A percentile compares a stretch with the other conserved stretches of the same genome.
Conservation (phyloP, 1,284 basidiomycete species). For the Tilletia caries region DNA sequence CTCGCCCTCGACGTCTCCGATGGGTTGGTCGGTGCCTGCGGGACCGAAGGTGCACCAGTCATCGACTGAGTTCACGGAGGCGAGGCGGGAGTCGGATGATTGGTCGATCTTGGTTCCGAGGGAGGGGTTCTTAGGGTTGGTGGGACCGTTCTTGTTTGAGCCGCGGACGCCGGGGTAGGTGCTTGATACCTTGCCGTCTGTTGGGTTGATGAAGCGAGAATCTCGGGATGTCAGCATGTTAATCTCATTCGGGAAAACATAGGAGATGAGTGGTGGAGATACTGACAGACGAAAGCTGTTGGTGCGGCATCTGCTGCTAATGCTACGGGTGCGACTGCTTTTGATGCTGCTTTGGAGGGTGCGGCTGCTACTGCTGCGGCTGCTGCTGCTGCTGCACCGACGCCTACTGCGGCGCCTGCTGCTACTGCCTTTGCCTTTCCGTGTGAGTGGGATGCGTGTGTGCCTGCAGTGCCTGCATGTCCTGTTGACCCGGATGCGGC, state of each 20-base stretch:
- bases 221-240: too few relatives aligned
- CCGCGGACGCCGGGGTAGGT: constrained; percentile 41
- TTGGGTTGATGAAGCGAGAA: not conserved
- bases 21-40: constrained; percentile 56
- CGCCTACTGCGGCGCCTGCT: not conserved
- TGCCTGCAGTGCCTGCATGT: too few relatives aligned
- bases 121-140: constrained; percentile 41
- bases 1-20: constrained; percentile 67
- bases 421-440: not conserved
- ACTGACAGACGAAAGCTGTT: not conserved
- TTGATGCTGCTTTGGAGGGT: not conserved
- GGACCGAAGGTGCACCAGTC: constrained; percentile 53
- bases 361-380: not conserved
- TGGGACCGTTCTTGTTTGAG: constrained; percentile 33
- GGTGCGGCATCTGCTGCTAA: not conserved
- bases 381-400: too few relatives aligned
- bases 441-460: too few relatives aligned
- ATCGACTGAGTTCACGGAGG: constrained; percentile 48
- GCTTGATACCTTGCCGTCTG: constrained; percentile 35
- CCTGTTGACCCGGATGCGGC: too few relatives aligned
- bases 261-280: not conserved
- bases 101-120: constrained; percentile 50
- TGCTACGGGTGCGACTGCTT: not conserved
- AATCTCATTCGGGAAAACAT: too few relatives aligned
- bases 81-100: constrained; percentile 45